Percentiles rank a stretch among this genome's conserved stretches.
Evolutionary conservation across 2,329 filamentous ascomycete genomes (phyloP).

Genomic region (Claviceps paspali): DNA sequence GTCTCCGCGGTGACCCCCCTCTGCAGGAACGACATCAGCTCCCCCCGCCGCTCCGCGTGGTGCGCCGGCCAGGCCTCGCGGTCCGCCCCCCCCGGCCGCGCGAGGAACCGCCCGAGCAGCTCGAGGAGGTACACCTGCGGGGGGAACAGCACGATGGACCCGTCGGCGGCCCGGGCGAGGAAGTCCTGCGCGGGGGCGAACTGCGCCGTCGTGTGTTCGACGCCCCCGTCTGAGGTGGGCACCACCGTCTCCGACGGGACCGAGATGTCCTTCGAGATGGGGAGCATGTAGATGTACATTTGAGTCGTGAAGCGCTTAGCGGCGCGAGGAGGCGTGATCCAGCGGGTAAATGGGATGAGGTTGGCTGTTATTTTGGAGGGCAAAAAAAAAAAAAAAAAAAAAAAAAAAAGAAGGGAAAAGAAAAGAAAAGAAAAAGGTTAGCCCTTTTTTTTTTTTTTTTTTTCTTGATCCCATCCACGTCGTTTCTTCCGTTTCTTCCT

Average conservation of each 20-base stretch:
- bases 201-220: slow-evolving; percentile 54
- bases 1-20: slow-evolving; percentile 26
- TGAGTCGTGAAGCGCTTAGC: slow-evolving; percentile 79
- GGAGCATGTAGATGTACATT: slow-evolving; percentile 91
- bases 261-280: slow-evolving; percentile 30
- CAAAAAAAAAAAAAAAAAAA: too few species aligned
- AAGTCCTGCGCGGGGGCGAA: slow-evolving; percentile 60
- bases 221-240: slow-evolving; percentile 55
- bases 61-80: slow-evolving; percentile 15
- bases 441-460: background rate
- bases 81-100: too few species aligned
- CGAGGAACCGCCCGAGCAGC: slow-evolving; percentile 39
- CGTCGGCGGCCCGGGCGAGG: slow-evolving; percentile 45
- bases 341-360: slow-evolving; percentile 73
- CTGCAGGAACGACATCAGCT: slow-evolving; percentile 38
- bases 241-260: slow-evolving; percentile 36
- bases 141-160: slow-evolving; percentile 72
- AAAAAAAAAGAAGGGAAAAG: background rate
- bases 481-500: too few species aligned
- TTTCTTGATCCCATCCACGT: too few species aligned
- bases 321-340: slow-evolving; percentile 66
- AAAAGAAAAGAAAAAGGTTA: background rate
- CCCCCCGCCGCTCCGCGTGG: slow-evolving; percentile 33
- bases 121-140: slow-evolving; percentile 68
- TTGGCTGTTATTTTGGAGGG: slow-evolving; percentile 27